Base-by-base conservation (phyloP, 192 early-diverging fungal species). In the Backusella tarrabulga region DNA sequence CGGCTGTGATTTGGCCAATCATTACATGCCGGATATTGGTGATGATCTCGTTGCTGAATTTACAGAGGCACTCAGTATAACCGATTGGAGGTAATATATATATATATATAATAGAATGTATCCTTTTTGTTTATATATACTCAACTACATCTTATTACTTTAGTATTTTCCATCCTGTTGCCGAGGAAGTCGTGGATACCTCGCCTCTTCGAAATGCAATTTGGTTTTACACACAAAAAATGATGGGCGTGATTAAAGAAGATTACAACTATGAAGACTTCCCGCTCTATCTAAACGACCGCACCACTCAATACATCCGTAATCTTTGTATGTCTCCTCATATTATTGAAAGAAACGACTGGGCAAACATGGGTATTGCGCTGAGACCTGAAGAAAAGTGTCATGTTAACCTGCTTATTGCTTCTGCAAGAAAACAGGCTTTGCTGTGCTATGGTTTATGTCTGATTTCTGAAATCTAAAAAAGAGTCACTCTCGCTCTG, bases 311-410 rank as follows among this genome's bases (percentile, higher is more conserved):
- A 1, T 90, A 86, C 34, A 81, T 88, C 52, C 78, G 83, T 35
- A 88, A 83, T 50, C 83, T 84, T 5, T 87, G 86, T 60, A 81
- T 76, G 34, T 63, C 76, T 19, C 84, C 85, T 23, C 80, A 86
- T 69, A 79, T 78, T 34, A 77, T 87, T 32, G 79, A 81, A 40
- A 77, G 73, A 41, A 80, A 79, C 14, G 89, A 90, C 72, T 90
- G 88, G 85, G 82, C 77, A 7, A 81, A 83, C 70, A 83, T 88
- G 76, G 88, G 88, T 9, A 79, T 88, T 72, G 79, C 83, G n/a
- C 73, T 90, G 17, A 76, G 87, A 50, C 82, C 85, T 7, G 89
- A 90, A 79, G 89, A 90, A 67, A 87, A 88, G 71, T 88, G 87
- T 56, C 89, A 88, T 66, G 78, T 90, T 36, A 87, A 86, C 54